Evolutionary conservation across 2,329 filamentous ascomycete genomes (phyloP).

Genomic region (Calonectria pseudoreteaudii): DNA sequence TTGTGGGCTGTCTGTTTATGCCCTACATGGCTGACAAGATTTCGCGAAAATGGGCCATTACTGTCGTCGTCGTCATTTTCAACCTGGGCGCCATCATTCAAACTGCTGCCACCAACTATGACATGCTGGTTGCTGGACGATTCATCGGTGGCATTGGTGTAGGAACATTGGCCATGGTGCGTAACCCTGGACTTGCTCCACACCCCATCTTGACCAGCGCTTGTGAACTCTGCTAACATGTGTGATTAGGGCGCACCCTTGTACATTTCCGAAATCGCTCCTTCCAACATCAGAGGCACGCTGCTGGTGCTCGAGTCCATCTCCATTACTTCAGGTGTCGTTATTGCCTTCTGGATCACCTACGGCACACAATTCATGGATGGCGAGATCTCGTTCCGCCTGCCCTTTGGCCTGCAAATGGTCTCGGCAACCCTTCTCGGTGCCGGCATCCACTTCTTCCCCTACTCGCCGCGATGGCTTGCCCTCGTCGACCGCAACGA

Average conservation of each 20-base stretch:
- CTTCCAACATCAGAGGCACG: slow-evolving; percentile 43
- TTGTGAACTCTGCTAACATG: neutral
- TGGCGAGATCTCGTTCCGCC: slow-evolving; percentile 55
- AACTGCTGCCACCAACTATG: slow-evolving; percentile 59
- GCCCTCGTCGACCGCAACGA: slow-evolving; percentile 51
- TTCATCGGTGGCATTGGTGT: slow-evolving; percentile 67
- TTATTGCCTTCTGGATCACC: slow-evolving; percentile 38
- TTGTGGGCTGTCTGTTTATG: slow-evolving; percentile 26
- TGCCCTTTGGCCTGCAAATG: slow-evolving; percentile 60
- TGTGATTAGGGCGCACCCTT: slow-evolving; percentile 29
- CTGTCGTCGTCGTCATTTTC: slow-evolving; percentile 63
- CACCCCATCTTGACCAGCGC: neutral
- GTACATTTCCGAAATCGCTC: slow-evolving; percentile 45
- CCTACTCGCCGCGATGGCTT: slow-evolving; percentile 60
- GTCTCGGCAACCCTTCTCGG: slow-evolving; percentile 39
- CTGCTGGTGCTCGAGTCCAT: slow-evolving; percentile 47
- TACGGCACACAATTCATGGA: slow-evolving; percentile 60
- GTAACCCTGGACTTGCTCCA: neutral
- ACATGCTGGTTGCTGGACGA: slow-evolving; percentile 63
- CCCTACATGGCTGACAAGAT: slow-evolving; percentile 43
- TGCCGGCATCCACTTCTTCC: slow-evolving; percentile 57
- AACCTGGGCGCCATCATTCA: slow-evolving; percentile 66
- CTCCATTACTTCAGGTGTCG: slow-evolving; percentile 47
- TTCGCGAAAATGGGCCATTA: slow-evolving; percentile 65
- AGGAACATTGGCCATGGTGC: slow-evolving; percentile 61